phyloP scores from a whole-genome alignment of 805 yeast genomes.

The Kluyveromyces starmeri region DNA sequence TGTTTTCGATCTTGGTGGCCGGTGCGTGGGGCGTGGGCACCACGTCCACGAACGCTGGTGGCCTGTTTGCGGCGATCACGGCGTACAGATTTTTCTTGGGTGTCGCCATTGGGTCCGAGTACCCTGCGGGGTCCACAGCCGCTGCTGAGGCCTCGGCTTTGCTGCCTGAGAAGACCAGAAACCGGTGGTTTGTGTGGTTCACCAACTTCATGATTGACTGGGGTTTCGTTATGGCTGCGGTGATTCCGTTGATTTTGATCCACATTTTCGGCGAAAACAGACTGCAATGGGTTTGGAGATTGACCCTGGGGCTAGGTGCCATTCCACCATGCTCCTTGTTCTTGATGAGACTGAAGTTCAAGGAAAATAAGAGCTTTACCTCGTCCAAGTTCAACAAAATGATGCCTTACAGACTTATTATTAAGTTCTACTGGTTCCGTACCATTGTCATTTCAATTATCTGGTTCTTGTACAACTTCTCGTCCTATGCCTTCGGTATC shows the following conservation, averaged over 20 bases:
- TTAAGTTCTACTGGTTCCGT: constrained; percentile 83
- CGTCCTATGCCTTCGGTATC: constrained; percentile 79
- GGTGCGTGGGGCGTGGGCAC: constrained; percentile 77
- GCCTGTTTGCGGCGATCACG: constrained; percentile 68
- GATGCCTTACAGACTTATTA: constrained; percentile 54
- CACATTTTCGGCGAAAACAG: constrained; percentile 72
- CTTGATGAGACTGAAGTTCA: constrained; percentile 64
- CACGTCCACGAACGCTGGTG: constrained; percentile 54
- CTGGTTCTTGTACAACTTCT: constrained; percentile 90
- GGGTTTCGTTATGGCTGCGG: constrained; percentile 77
- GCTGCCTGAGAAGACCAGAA: constrained; percentile 74
- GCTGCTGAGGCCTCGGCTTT: constrained; percentile 83
- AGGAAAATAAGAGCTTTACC: constrained; percentile 63
- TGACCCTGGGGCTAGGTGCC: constrained; percentile 84
- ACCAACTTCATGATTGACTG: constrained; percentile 81
- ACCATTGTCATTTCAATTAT: constrained; percentile 58
- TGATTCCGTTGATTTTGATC: constrained; percentile 76
- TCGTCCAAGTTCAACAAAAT: constrained; percentile 61
- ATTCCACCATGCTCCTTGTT: constrained; percentile 76
- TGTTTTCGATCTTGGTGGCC: constrained; percentile 71
- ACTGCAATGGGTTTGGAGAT: constrained; percentile 83
- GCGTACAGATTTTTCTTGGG: constrained; percentile 84
- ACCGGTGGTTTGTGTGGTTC: constrained; percentile 83
- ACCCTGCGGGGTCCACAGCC: constrained; percentile 88
- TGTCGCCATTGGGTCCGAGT: constrained; percentile 89